phyloP scores from a whole-genome alignment of 2,329 filamentous ascomycete species.

The Dryadomyces sulphureus region DNA sequence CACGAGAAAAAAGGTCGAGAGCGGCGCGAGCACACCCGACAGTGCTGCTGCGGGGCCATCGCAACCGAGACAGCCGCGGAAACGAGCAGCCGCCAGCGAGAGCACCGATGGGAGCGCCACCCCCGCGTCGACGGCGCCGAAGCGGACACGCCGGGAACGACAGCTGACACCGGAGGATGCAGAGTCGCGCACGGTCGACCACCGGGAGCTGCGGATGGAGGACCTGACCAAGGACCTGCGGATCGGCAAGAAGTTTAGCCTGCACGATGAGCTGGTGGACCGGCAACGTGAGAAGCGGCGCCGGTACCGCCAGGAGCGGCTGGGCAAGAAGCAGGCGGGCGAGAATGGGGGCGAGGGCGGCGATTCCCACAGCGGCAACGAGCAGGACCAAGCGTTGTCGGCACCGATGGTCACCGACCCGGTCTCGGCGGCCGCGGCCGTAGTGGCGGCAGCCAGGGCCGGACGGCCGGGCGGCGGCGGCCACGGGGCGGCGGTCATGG shows the following conservation, averaged over 20 bases:
- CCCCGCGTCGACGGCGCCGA: background rate
- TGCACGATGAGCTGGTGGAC: conserved; percentile 56
- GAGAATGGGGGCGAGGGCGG: conserved; percentile 8
- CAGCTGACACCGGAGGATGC: conserved; percentile 48
- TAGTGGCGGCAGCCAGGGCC: conserved; percentile 6
- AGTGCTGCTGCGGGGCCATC: background rate
- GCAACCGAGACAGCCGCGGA: background rate
- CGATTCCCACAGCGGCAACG: conserved; percentile 7
- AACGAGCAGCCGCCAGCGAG: background rate
- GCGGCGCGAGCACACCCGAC: background rate
- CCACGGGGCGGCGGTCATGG: conserved; percentile 13
- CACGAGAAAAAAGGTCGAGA: conserved; percentile 2
- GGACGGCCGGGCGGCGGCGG: background rate
- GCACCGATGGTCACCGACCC: background rate
- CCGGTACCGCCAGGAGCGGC: conserved; percentile 15
- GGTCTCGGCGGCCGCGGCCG: conserved; percentile 7
- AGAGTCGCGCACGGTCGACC: conserved; percentile 48
- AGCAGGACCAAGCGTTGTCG: conserved; percentile 1
- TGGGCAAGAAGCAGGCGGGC: conserved; percentile 19
- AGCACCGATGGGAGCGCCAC: background rate
- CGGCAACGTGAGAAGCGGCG: conserved; percentile 38
- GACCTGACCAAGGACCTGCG: conserved; percentile 56
- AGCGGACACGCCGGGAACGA: conserved; percentile 18
- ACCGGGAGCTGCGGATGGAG: conserved; percentile 53
- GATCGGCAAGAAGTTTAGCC: conserved; percentile 61